These are phyloP conservation scores for Aspergillus terreus DNA, from an alignment of 2,329 filamentous ascomycete species.

Conservation along the genomic window DNA sequence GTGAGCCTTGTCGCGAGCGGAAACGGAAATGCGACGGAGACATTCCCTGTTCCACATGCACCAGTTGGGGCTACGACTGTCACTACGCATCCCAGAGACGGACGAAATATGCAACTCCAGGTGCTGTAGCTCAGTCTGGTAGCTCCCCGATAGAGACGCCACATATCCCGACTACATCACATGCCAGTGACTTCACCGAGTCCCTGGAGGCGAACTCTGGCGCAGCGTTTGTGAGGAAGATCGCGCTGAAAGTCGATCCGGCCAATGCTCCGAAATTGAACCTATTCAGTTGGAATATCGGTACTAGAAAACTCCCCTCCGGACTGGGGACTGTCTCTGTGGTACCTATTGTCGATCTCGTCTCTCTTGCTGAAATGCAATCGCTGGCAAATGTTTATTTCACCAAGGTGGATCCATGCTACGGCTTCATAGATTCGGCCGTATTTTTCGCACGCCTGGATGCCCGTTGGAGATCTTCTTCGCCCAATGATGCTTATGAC, in stretches of 20 bases:
- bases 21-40: conserved; percentile 28
- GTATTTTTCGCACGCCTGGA: conserved; percentile 19
- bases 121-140: background rate
- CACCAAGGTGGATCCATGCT: conserved; percentile 48
- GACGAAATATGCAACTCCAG: background rate
- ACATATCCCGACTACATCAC: conserved; percentile 8
- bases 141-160: background rate
- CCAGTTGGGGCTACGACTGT: conserved; percentile 27
- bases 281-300: conserved; percentile 54
- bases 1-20: conserved; percentile 25
- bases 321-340: conserved; percentile 3
- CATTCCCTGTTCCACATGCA: conserved; percentile 25
- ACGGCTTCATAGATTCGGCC: conserved; percentile 45
- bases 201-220: conserved; percentile 55
- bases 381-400: conserved; percentile 47
- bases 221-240: conserved; percentile 50
- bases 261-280: conserved; percentile 50
- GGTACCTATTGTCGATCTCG: conserved; percentile 42
- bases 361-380: conserved; percentile 46
- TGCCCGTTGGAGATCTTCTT: conserved; percentile 19
- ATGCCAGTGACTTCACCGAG: background rate
- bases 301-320: conserved; percentile 21
- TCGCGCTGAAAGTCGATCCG: conserved; percentile 52
- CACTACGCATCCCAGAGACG: conserved; percentile 13
- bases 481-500: conserved; percentile 36